Evolutionary conservation across 345 rosid species (phyloP).

Genomic region (Balakata baccata): DNA sequence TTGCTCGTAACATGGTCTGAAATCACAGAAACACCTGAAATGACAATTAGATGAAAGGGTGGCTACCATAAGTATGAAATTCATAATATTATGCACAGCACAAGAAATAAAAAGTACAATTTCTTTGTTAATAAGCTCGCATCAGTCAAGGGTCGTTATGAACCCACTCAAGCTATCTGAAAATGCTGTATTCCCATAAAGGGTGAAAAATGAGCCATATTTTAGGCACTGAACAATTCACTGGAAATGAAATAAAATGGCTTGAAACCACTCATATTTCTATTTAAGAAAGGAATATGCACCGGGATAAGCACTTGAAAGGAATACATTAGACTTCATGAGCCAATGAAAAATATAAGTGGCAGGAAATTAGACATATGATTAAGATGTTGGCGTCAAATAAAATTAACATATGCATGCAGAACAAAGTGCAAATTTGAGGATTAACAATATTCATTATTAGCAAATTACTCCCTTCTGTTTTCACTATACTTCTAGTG

Average conservation of each 20-base stretch:
- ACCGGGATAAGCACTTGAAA: background rate
- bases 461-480: too few relatives aligned
- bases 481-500: too few relatives aligned
- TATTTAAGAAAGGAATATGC: background rate
- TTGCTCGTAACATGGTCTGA: conserved; percentile 69
- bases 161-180: background rate
- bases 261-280: too few relatives aligned
- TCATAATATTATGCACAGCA: conserved; percentile 1
- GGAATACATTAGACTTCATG: background rate
- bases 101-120: background rate
- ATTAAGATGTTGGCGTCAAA: background rate
- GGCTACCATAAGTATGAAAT: background rate
- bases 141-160: background rate
- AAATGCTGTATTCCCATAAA: background rate
- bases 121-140: background rate
- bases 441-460: too few relatives aligned
- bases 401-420: background rate
- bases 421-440: background rate
- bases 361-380: background rate
- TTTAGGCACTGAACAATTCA: background rate
- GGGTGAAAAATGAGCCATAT: background rate
- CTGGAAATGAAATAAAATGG: background rate
- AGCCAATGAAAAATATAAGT: background rate
- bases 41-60: background rate
- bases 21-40: conserved; percentile 17